These are phyloP conservation scores for Babesia caballi DNA, from an alignment of 169 alveolate genomes.

Conservation along the genomic window DNA sequence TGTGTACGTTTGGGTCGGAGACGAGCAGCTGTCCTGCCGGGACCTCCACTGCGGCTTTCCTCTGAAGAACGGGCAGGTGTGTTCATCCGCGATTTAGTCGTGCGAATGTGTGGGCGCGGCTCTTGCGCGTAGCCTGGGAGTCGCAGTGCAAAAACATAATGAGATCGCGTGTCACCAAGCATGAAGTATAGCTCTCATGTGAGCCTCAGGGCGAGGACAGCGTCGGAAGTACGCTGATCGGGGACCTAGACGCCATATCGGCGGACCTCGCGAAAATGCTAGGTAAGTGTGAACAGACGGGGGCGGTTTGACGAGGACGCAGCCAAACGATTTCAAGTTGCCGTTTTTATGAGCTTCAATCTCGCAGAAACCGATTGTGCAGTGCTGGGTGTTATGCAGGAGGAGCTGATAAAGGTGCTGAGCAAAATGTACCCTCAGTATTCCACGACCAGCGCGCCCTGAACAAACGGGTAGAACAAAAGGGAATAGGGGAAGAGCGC, in stretches of 20 bases:
- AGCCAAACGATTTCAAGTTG: constrained; percentile 37
- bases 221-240: constrained; percentile 58
- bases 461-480: too few species aligned
- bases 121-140: neutral
- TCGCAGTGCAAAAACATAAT: neutral
- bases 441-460: too few species aligned
- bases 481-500: too few species aligned
- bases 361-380: constrained; percentile 26
- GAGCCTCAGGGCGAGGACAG: constrained; percentile 46
- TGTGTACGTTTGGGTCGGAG: constrained; percentile 64
- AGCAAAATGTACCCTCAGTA: constrained; percentile 20
- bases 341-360: constrained; percentile 53
- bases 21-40: constrained; percentile 18
- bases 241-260: constrained; percentile 61
- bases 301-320: neutral
- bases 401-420: constrained; percentile 20
- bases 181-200: too few species aligned
- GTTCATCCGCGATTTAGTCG: too few species aligned
- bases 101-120: too few species aligned
- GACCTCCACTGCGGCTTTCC: constrained; percentile 65
- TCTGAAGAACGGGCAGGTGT: constrained; percentile 29
- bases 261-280: constrained; percentile 47
- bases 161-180: neutral
- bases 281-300: constrained; percentile 8
- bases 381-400: constrained; percentile 28